Percentiles rank a stretch among this genome's conserved stretches.
These are phyloP conservation scores for Eucalyptus decipiens DNA, from an alignment of 345 rosid species.

Conservation along the genomic window DNA sequence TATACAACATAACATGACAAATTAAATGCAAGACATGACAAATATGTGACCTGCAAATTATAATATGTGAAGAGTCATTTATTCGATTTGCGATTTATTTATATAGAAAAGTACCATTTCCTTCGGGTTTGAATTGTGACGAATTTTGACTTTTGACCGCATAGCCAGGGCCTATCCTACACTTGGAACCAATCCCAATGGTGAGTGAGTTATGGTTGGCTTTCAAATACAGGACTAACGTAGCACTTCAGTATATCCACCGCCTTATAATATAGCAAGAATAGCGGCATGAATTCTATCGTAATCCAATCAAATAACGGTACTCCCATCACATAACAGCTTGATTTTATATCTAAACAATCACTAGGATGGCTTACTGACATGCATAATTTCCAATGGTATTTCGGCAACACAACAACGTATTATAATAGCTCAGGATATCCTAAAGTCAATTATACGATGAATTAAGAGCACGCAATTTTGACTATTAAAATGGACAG, in stretches of 20 bases:
- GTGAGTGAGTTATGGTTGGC: background rate
- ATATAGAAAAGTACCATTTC: background rate
- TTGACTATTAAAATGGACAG: background rate
- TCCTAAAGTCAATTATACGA: background rate
- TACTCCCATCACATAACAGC: background rate
- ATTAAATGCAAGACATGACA: background rate
- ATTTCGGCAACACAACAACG: background rate
- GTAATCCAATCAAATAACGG: fast-evolving
- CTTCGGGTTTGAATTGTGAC: background rate
- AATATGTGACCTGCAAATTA: background rate
- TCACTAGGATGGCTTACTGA: background rate
- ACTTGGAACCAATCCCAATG: background rate
- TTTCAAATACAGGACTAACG: background rate
- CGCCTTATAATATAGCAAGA: background rate
- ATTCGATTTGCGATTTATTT: background rate
- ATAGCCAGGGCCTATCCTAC: background rate
- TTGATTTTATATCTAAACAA: background rate
- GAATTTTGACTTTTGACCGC: background rate
- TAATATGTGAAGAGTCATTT: background rate
- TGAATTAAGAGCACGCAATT: background rate
- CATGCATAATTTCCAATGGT: background rate
- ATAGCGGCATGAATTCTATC: background rate
- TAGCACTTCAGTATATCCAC: background rate
- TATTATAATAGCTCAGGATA: background rate
- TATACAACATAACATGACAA: background rate